Evolutionary conservation across 495 filamentous ascomycete species (phyloP), one percentile per base, ranked within the genome.

Genomic region (Tuber aestivum): DNA sequence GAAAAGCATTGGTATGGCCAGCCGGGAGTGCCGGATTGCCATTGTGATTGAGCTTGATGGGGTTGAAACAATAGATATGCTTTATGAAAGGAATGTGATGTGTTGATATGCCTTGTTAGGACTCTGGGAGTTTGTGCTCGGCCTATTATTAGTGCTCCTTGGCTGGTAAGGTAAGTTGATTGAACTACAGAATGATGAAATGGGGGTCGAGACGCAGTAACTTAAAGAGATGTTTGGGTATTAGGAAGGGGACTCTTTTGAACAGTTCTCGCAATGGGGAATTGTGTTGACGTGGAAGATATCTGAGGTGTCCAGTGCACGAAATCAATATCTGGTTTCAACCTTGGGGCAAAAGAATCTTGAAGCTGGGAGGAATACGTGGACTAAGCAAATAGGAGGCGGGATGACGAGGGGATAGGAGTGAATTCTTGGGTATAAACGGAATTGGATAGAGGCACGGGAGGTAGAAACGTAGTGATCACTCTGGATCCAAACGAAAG

Each of bases 241-340:
- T 79, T 70, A 79, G 76, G 44, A 77, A 70, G 73, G 69, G 40
- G 65, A 70, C 76, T 48, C 32, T 37, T 41, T 70, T 79, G 72
- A 73, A 68, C 41, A 69, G 27, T 61, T 73, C 70, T 70, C 69
- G 70, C 32, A 76, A 73, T 76, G 69, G 73, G 73, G 65, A 75
- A 77, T 35, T 44, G 48, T 78, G 76, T 82, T 76, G 80, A 78
- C 79, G 80, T 82, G 76, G 71, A 81, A 75, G 48, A 41, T 70
- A 76, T 76, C 76, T 75, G 73, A 75, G 74, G 76, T 75, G 78
- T 79, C 70, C 76, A 76, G 73, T 70, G 73, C 27, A 42, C 65
- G 41, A 74, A 50, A 69, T 72, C 77, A 76, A 75, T 72, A 79
- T 79, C 70, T 75, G 68, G 73, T 79, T 79, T 79, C 72, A 79